Percentiles rank a stretch among this genome's conserved stretches.
Evolutionary conservation across 129 eudicot species (phyloP).

Genomic region (Pittosporum tobira): DNA sequence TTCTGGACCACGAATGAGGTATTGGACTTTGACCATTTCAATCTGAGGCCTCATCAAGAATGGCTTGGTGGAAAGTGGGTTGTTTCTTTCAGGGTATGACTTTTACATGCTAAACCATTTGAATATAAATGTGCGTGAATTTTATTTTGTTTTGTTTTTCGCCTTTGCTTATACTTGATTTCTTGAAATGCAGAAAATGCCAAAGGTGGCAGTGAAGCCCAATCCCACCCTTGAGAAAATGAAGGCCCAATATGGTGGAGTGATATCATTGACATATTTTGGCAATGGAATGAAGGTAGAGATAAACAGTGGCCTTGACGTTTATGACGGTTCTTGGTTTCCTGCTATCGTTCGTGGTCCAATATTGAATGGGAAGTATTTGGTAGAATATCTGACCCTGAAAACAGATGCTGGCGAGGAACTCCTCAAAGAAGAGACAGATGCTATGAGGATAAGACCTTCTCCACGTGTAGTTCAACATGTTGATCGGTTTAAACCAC

Average conservation of each 20-base stretch:
- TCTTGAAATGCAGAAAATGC: constrained; percentile 33
- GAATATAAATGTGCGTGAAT: not conserved
- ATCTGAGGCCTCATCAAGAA: constrained; percentile 64
- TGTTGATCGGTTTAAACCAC: constrained; percentile 19
- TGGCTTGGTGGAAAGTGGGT: constrained; percentile 55
- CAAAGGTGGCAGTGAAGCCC: constrained; percentile 22
- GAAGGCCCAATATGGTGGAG: constrained; percentile 16
- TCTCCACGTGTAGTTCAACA: constrained; percentile 35
- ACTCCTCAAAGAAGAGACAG: constrained; percentile 46
- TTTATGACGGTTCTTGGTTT: constrained; percentile 37
- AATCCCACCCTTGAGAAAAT: constrained; percentile 25
- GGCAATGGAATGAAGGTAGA: constrained; percentile 36
- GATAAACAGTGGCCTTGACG: constrained; percentile 38
- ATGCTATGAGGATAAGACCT: constrained; percentile 51
- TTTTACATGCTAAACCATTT: not conserved
- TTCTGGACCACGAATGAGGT: constrained; percentile 47
- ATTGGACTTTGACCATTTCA: constrained; percentile 32
- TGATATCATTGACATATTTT: constrained; percentile 12
- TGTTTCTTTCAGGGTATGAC: constrained; percentile 32
- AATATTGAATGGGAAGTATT: constrained; percentile 23
- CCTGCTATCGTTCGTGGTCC: constrained; percentile 37
- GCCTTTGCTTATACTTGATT: constrained; percentile 4
- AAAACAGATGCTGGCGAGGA: constrained; percentile 17
- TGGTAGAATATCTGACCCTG: constrained; percentile 45
- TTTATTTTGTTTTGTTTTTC: not conserved